A percentile compares a stretch with the other conserved stretches of the same genome.
Conservation (phyloP, 495 filamentous ascomycete species). For the Sabuloglossum arenarium region DNA sequence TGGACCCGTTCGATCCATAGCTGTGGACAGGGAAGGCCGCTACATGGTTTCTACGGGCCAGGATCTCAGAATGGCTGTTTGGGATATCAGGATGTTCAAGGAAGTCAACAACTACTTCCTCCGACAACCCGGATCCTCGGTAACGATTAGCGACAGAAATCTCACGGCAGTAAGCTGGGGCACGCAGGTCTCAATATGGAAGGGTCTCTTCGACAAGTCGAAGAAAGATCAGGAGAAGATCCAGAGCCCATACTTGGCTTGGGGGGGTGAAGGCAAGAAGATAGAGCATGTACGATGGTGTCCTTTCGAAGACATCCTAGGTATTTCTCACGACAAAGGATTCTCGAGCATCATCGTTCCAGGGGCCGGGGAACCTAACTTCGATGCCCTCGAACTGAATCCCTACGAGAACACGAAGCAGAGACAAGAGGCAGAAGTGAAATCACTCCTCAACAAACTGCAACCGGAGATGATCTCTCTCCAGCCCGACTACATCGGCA, state of each 20-base stretch:
- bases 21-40: slow-evolving; percentile 70
- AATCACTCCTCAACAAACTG: slow-evolving; percentile 72
- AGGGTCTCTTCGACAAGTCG: slow-evolving; percentile 57
- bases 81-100: slow-evolving; percentile 89
- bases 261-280: slow-evolving; percentile 67
- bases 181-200: slow-evolving; percentile 75
- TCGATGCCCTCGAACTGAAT: slow-evolving; percentile 80
- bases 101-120: slow-evolving; percentile 84
- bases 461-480: slow-evolving; percentile 94
- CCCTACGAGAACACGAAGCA: slow-evolving; percentile 93
- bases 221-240: slow-evolving; percentile 51
- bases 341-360: slow-evolving; percentile 81
- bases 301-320: slow-evolving; percentile 83
- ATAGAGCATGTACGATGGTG: slow-evolving; percentile 79
- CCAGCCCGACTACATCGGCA: slow-evolving; percentile 76
- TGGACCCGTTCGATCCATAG: slow-evolving; percentile 74
- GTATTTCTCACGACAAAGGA: slow-evolving; percentile 62
- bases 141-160: slow-evolving; percentile 73
- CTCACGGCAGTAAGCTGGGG: slow-evolving; percentile 85
- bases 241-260: slow-evolving; percentile 76
- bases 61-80: slow-evolving; percentile 80
- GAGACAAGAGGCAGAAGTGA: slow-evolving; percentile 83
- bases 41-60: slow-evolving; percentile 94
- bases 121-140: slow-evolving; percentile 58
- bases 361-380: slow-evolving; percentile 90